Percentiles rank a stretch among this genome's conserved stretches.
phyloP scores from a whole-genome alignment of 306 rosid genomes.

The Acmispon strigosus region DNA sequence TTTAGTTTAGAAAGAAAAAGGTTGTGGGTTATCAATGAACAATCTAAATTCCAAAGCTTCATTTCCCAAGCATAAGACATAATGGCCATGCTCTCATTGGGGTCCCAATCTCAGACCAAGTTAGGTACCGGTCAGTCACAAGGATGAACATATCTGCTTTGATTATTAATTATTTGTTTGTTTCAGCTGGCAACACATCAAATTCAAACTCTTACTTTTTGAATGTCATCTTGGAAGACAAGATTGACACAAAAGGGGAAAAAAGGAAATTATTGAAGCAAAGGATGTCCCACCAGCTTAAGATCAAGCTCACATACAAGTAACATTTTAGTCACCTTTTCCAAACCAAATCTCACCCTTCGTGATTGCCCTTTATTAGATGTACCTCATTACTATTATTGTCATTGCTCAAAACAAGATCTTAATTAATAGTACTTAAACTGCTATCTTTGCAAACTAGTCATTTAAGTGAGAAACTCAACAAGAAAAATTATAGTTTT shows the following conservation, averaged over 20 bases:
- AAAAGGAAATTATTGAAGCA: neutral
- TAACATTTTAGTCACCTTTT: neutral
- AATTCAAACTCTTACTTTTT: slow-evolving; percentile 22
- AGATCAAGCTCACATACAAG: slow-evolving; percentile 11
- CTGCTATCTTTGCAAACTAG: neutral
- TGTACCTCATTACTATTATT: neutral
- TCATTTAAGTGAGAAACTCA: no score
- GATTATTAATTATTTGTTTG: neutral
- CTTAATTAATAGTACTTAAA: neutral
- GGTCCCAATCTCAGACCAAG: slow-evolving; percentile 19
- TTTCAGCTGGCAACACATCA: slow-evolving; percentile 4
- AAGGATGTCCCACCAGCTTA: slow-evolving; percentile 14
- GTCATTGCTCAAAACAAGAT: neutral
- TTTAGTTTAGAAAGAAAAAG: slow-evolving; percentile 21
- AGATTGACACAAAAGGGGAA: neutral
- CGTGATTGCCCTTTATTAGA: slow-evolving; percentile 1
- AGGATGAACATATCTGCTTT: neutral
- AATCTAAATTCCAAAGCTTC: slow-evolving; percentile 23
- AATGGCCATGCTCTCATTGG: slow-evolving; percentile 5
- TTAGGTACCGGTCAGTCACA: slow-evolving; percentile 13
- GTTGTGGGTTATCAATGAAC: slow-evolving; percentile 26
- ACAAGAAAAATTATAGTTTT: no score
- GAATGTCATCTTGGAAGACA: slow-evolving; percentile 11
- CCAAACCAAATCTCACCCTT: neutral
- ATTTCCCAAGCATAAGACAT: slow-evolving; percentile 19